These are phyloP conservation scores for Eimeria falciformis DNA, from an alignment of 169 alveolate genomes.

Conservation along the genomic window DNA sequence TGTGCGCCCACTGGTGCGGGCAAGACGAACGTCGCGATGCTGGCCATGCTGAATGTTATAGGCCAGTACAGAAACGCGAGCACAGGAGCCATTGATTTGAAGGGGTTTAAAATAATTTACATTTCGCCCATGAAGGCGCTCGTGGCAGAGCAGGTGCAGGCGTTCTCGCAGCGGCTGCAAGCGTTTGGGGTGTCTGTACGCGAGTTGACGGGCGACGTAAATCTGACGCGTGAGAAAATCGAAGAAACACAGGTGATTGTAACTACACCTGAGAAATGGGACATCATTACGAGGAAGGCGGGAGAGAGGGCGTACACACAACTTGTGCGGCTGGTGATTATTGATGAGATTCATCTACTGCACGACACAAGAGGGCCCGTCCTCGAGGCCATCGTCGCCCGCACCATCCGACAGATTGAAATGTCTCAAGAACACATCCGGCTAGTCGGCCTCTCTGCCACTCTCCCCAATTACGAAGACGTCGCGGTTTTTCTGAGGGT, in stretches of 20 bases:
- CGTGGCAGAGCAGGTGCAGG: conserved; percentile 94
- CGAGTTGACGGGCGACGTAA: conserved; percentile 78
- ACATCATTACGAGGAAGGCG: conserved; percentile 98
- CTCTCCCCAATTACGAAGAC: conserved; percentile 99
- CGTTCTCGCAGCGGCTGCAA: conserved; percentile 79
- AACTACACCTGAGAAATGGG: conserved; percentile 99
- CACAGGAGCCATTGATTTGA: conserved; percentile 84
- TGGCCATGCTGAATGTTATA: conserved; percentile 96
- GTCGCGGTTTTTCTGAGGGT: conserved; percentile 98
- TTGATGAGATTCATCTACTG: conserved; percentile 99
- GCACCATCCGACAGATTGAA: conserved; percentile 96
- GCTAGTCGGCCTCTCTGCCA: conserved; percentile 99
- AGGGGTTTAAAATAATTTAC: conserved; percentile 97
- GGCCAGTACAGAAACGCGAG: conserved; percentile 77
- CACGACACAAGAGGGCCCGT: conserved; percentile 99
- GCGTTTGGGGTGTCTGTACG: conserved; percentile 77
- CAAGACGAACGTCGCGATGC: conserved; percentile 99
- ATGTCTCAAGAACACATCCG: conserved; percentile 90
- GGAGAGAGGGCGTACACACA: conserved; percentile 95
- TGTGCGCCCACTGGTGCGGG: conserved; percentile 99
- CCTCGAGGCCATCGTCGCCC: conserved; percentile 98
- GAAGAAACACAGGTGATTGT: conserved; percentile 98
- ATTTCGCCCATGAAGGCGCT: conserved; percentile 99
- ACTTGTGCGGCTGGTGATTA: conserved; percentile 96
- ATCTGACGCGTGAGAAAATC: conserved; percentile 94